Conservation (phyloP, 768 basidiomycete species). For the Tylopilus subfusipes region DNA sequence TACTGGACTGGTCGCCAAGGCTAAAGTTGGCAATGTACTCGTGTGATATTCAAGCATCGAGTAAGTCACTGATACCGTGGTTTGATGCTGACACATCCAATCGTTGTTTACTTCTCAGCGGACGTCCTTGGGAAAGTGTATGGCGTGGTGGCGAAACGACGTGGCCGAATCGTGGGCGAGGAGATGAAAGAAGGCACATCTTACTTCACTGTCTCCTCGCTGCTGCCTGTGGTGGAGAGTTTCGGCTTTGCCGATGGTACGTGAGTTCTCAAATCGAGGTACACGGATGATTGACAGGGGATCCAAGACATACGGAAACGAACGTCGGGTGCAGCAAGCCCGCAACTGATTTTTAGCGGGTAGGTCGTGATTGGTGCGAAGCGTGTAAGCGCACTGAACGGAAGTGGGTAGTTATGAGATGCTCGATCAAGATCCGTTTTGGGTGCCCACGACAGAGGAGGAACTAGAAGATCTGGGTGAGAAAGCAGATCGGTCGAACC, state of each 20-base stretch:
- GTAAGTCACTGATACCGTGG: constrained; percentile 45
- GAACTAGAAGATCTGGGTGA: constrained; percentile 96
- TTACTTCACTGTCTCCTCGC: constrained; percentile 88
- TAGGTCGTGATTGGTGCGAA: constrained; percentile 34
- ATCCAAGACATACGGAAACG: constrained; percentile 85
- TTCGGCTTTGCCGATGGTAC: constrained; percentile 97
- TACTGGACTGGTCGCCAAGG: constrained; percentile 97
- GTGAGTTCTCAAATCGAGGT: background rate
- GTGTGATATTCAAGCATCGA: constrained; percentile 97
- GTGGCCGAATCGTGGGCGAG: constrained; percentile 90
- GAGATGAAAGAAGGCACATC: constrained; percentile 98
- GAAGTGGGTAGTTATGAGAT: constrained; percentile 71
- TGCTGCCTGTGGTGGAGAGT: constrained; percentile 94
- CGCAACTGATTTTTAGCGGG: constrained; percentile 96
- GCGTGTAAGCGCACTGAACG: constrained; percentile 13
- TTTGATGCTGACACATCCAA: constrained; percentile 8
- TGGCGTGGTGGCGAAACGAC: constrained; percentile 86
- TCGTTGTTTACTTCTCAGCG: constrained; percentile 43
- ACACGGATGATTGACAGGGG: constrained; percentile 7
- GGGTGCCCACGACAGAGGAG: constrained; percentile 96
- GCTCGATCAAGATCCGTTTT: constrained; percentile 92
- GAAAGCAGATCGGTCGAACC: constrained; percentile 88
- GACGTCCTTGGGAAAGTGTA: constrained; percentile 98
- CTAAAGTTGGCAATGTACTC: constrained; percentile 98
- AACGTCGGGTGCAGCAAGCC: constrained; percentile 95